These are phyloP conservation scores for Rhodotorula sp. DNA, from an alignment of 1,284 basidiomycete species.

Conservation along the genomic window DNA sequence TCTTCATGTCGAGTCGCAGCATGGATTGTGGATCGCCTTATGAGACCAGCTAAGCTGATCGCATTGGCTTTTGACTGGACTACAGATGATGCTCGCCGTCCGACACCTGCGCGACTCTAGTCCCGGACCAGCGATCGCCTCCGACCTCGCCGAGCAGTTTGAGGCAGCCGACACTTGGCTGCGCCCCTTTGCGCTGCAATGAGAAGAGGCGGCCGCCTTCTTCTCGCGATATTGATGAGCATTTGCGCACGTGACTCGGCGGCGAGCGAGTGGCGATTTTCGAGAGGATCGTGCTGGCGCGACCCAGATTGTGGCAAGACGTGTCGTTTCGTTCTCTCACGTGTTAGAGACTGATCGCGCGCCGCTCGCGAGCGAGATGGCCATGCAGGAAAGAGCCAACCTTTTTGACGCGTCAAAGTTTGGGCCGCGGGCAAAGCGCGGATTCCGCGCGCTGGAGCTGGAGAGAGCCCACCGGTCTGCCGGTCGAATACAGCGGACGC, in stretches of 20 bases:
- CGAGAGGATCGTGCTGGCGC: not conserved
- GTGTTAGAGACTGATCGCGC: not conserved
- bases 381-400: too few species aligned
- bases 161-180: constrained; percentile 92
- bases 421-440: too few species aligned
- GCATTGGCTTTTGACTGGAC: not conserved
- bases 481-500: too few species aligned
- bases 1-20: constrained; percentile 8
- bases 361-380: too few species aligned
- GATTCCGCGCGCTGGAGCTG: too few species aligned
- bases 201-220: not conserved
- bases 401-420: too few species aligned
- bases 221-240: too few species aligned
- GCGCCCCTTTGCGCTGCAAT: constrained; percentile 53
- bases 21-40: not conserved
- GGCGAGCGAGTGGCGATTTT: too few species aligned
- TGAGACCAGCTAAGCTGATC: not conserved
- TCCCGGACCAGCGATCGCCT: constrained; percentile 63
- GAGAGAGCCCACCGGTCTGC: too few species aligned
- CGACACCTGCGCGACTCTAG: constrained; percentile 75
- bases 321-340: not conserved
- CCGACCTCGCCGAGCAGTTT: constrained; percentile 86
- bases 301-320: not conserved
- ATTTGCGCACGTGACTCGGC: not conserved
- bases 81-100: constrained; percentile 80